phyloP scores from a whole-genome alignment of 163 green algal genomes.

The Volvox carteri region DNA sequence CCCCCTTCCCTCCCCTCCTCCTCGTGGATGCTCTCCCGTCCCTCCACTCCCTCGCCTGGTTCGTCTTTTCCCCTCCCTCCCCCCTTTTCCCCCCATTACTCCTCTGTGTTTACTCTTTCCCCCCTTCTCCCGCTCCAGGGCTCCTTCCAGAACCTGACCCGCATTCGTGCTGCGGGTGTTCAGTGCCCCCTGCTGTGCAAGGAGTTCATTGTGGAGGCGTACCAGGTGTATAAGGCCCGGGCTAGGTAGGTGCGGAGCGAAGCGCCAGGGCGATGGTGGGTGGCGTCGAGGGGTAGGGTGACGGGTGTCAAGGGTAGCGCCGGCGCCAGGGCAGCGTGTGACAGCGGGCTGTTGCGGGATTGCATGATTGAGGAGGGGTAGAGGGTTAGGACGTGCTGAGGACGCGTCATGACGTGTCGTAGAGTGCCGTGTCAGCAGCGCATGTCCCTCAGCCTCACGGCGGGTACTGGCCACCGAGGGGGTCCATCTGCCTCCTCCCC shows the following conservation, averaged over 20 bases:
- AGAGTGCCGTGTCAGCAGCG: no score
- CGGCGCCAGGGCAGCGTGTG: no score
- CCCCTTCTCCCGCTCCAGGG: slow-evolving; percentile 68
- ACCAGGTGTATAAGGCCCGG: slow-evolving; percentile 87
- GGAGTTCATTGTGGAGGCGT: slow-evolving; percentile 99
- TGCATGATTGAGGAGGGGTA: no score
- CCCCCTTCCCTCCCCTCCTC: no score
- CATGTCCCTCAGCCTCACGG: no score
- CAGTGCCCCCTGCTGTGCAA: slow-evolving; percentile 97
- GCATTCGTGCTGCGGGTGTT: slow-evolving; percentile 90
- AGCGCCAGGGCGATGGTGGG: not conserved
- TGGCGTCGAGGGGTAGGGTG: not conserved
- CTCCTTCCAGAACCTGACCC: slow-evolving; percentile 93
- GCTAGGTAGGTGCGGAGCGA: slow-evolving; percentile 42
- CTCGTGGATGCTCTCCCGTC: not conserved
- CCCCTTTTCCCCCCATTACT: no score
- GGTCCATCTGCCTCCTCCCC: no score
- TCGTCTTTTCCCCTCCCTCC: not conserved
- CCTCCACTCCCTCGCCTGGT: not conserved
- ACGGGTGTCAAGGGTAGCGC: no score
- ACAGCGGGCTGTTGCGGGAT: no score
- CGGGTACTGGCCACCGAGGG: no score
- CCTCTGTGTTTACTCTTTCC: not conserved
- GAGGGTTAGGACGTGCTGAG: no score
- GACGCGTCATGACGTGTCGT: no score